Conservation (phyloP, 2,329 filamentous ascomycete species). For the Hyphodiscus sp. region DNA sequence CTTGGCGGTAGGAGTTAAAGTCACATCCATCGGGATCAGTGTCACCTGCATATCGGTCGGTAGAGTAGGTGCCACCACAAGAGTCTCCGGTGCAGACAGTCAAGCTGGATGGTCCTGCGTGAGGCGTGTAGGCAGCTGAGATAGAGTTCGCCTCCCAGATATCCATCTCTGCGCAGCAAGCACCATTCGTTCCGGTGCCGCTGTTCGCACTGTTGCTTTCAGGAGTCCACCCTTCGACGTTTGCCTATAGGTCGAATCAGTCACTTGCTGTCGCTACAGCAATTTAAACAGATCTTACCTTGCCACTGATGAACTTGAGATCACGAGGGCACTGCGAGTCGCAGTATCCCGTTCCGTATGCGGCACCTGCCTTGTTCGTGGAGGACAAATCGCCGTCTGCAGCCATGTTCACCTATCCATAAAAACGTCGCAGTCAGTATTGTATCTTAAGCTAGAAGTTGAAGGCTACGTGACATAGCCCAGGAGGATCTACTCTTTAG, state of each 20-base stretch:
- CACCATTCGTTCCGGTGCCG: conserved; percentile 46
- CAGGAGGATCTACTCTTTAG: too few relatives aligned
- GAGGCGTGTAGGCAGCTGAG: conserved; percentile 45
- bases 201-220: conserved; percentile 45
- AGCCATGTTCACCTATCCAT: too few relatives aligned
- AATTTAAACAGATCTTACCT: conserved; percentile 28
- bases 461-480: too few relatives aligned
- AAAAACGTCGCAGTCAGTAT: too few relatives aligned
- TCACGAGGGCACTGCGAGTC: conserved; percentile 51
- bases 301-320: conserved; percentile 46
- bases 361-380: conserved; percentile 50
- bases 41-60: too few relatives aligned
- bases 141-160: conserved; percentile 59
- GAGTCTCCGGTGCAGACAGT: too few relatives aligned
- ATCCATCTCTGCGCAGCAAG: conserved; percentile 65
- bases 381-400: too few relatives aligned
- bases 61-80: too few relatives aligned
- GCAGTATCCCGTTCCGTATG: conserved; percentile 58
- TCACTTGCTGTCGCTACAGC: too few relatives aligned
- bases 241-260: conserved; percentile 36
- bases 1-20: conserved; percentile 53
- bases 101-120: too few relatives aligned
- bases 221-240: conserved; percentile 44
- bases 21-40: conserved; percentile 40
- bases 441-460: too few relatives aligned